Percentiles rank a stretch among this genome's conserved stretches.
Evolutionary conservation across 2,329 filamentous ascomycete species (phyloP).

Genomic region (Neopestalotiopsis sp.): DNA sequence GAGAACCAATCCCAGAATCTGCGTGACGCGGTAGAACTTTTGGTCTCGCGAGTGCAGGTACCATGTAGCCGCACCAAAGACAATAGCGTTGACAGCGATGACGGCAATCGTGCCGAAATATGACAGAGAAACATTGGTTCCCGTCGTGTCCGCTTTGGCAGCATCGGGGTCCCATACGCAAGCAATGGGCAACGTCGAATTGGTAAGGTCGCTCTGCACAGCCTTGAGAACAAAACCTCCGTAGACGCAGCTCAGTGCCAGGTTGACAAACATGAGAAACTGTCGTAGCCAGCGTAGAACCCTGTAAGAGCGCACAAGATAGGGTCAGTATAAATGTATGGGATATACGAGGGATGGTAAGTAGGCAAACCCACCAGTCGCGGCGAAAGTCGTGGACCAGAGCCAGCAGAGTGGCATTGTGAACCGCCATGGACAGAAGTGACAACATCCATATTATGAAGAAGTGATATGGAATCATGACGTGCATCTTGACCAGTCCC

Average conservation of each 20-base stretch:
- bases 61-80: slow-evolving; percentile 67
- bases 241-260: slow-evolving; percentile 60
- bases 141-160: slow-evolving; percentile 32
- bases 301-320: not conserved
- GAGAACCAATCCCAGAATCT: slow-evolving; percentile 57
- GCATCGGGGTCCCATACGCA: slow-evolving; percentile 60
- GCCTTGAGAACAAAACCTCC: slow-evolving; percentile 62
- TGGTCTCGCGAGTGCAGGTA: slow-evolving; percentile 64
- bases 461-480: slow-evolving; percentile 70
- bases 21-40: slow-evolving; percentile 59
- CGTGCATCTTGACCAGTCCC: slow-evolving; percentile 62
- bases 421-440: slow-evolving; percentile 67
- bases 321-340: not conserved
- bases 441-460: slow-evolving; percentile 74
- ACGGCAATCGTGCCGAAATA: slow-evolving; percentile 66
- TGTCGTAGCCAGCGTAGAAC: slow-evolving; percentile 70
- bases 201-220: slow-evolving; percentile 55
- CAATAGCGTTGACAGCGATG: slow-evolving; percentile 61
- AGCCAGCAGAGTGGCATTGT: slow-evolving; percentile 68
- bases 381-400: slow-evolving; percentile 69
- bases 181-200: slow-evolving; percentile 61
- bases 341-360: not conserved
- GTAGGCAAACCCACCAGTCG: slow-evolving; percentile 54
- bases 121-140: slow-evolving; percentile 50
- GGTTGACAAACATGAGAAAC: slow-evolving; percentile 68